These are phyloP conservation scores for Groenewaldozyma sp. DNA, from an alignment of 1,139 yeast genomes.

Conservation along the genomic window DNA sequence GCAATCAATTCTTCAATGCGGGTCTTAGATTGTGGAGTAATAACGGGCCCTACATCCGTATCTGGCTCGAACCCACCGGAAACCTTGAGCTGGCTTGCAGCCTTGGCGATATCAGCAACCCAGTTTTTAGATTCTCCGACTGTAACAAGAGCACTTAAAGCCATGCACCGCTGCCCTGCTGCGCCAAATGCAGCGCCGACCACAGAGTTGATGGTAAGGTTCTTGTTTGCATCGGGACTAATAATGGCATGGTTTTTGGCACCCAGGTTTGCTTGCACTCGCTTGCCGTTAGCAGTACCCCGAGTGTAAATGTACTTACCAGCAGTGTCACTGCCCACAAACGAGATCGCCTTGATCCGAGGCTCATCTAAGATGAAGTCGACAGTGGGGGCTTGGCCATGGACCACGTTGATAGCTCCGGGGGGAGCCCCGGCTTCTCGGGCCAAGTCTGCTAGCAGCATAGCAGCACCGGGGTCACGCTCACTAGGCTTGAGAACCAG, in stretches of 20 bases:
- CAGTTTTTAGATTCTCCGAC: conserved; percentile 62
- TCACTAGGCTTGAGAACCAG: conserved; percentile 71
- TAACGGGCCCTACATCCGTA: conserved; percentile 66
- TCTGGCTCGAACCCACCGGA: conserved; percentile 58
- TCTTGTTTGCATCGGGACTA: conserved; percentile 63
- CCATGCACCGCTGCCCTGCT: conserved; percentile 84
- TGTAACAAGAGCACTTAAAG: conserved; percentile 65
- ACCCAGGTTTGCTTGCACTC: conserved; percentile 72
- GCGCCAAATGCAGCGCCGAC: conserved; percentile 81
- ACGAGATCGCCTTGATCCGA: conserved; percentile 67
- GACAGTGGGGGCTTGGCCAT: conserved; percentile 70
- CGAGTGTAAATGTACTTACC: conserved; percentile 64
- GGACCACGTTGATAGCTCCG: conserved; percentile 66
- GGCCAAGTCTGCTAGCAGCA: conserved; percentile 66
- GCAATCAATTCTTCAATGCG: conserved; percentile 49
- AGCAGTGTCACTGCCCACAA: conserved; percentile 71
- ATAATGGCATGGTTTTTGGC: conserved; percentile 72
- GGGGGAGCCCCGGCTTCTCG: conserved; percentile 72
- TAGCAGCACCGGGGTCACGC: conserved; percentile 69
- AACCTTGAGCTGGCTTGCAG: conserved; percentile 49
- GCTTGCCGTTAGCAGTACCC: conserved; percentile 61
- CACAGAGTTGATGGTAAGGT: conserved; percentile 56
- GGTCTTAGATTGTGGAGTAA: conserved; percentile 48
- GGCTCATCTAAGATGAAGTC: conserved; percentile 68
- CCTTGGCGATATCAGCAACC: conserved; percentile 51